Evolutionary conservation across 2,329 filamentous ascomycete genomes (phyloP).

Genomic region (Metarhizium humberi): DNA sequence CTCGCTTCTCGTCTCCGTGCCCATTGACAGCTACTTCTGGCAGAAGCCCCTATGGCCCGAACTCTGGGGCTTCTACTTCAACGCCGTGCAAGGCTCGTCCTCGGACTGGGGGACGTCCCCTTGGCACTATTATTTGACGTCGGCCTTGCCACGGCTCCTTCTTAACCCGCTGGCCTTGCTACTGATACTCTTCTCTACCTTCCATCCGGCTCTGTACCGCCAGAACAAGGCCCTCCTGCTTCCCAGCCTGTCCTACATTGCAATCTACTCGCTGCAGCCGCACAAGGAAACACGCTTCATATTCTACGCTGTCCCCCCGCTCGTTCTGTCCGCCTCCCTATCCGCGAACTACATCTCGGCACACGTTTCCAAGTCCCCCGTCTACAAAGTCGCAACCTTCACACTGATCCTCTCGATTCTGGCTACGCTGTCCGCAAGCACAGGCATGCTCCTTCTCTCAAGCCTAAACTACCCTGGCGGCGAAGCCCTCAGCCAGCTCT

Average conservation of each 20-base stretch:
- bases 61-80: constrained; percentile 81
- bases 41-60: constrained; percentile 83
- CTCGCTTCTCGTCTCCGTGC: constrained; percentile 60
- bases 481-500: constrained; percentile 56
- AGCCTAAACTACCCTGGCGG: constrained; percentile 92
- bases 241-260: constrained; percentile 64
- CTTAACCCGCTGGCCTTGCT: constrained; percentile 64
- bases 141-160: constrained; percentile 71
- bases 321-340: constrained; percentile 70
- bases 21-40: constrained; percentile 91
- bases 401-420: constrained; percentile 50
- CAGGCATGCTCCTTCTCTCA: constrained; percentile 65
- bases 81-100: constrained; percentile 74
- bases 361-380: constrained; percentile 50
- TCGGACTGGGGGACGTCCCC: constrained; percentile 82
- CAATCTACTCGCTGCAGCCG: constrained; percentile 76
- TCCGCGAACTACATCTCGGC: constrained; percentile 63
- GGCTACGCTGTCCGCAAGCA: constrained; percentile 49
- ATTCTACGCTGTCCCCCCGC: constrained; percentile 72
- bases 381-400: constrained; percentile 46
- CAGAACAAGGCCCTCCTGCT: constrained; percentile 42
- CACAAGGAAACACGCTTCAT: constrained; percentile 97
- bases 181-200: constrained; percentile 44
- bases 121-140: constrained; percentile 78
- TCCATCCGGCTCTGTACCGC: constrained; percentile 33